A percentile compares a stretch with the other conserved stretches of the same genome.
These are phyloP conservation scores for Penicillium sp. DNA, from an alignment of 2,329 filamentous ascomycete genomes.

Conservation along the genomic window DNA sequence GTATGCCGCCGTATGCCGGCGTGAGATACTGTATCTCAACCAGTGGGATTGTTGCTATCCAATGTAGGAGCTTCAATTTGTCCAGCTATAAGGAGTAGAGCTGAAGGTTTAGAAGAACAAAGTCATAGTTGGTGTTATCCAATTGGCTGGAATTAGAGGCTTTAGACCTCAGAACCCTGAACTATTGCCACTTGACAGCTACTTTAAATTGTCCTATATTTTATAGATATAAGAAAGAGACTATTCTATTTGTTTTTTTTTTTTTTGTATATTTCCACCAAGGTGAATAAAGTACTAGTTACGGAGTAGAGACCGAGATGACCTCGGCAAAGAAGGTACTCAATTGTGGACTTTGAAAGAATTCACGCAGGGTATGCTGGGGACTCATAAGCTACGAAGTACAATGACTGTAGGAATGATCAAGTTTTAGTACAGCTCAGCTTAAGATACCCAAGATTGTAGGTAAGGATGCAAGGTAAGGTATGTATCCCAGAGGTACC, in stretches of 20 bases:
- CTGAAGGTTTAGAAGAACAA: not conserved
- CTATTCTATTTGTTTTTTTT: not conserved
- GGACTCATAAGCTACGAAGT: not conserved
- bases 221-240: no score
- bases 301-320: not conserved
- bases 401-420: no score
- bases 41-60: not conserved
- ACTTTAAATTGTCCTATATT: slow-evolving; percentile 1
- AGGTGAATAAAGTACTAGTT: not conserved
- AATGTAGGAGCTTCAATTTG: not conserved
- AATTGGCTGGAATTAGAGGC: slow-evolving; percentile 14
- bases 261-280: not conserved
- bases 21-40: not conserved
- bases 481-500: not conserved
- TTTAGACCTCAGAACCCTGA: slow-evolving; percentile 6
- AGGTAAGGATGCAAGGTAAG: not conserved
- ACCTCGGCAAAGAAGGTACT: slow-evolving; percentile 5
- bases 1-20: not conserved
- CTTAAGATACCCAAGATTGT: not conserved
- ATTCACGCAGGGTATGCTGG: not conserved
- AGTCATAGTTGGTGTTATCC: not conserved
- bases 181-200: slow-evolving; percentile 9
- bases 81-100: not conserved
- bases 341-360: not conserved
- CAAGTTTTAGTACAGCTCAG: not conserved